Percentiles rank a stretch among this genome's conserved stretches.
Evolutionary conservation across 176 grass and related monocot genomes (phyloP).

Genomic region (Hsuehochloa calcarea): DNA sequence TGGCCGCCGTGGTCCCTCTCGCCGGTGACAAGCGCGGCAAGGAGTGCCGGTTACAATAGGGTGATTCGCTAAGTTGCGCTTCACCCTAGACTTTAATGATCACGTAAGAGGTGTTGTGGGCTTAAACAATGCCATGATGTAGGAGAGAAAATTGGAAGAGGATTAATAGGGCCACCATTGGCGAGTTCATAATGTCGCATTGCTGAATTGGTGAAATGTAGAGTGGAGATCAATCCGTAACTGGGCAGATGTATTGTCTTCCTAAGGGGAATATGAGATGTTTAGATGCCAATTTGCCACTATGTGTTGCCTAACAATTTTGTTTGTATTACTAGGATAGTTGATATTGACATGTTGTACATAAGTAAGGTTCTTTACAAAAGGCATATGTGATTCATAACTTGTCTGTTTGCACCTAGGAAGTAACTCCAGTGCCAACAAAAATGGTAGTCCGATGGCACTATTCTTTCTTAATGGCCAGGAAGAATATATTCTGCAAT

Average conservation of each 20-base stretch:
- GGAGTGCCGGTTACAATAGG: neutral
- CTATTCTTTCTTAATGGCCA: neutral
- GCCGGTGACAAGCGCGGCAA: no score
- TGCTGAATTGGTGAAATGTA: neutral
- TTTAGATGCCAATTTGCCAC: neutral
- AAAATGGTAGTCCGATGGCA: neutral
- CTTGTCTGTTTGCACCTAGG: neutral
- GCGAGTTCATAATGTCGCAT: neutral
- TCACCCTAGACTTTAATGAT: neutral
- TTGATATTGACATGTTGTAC: neutral
- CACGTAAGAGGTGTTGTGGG: neutral
- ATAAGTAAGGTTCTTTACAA: neutral
- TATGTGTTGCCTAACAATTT: neutral
- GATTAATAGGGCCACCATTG: neutral
- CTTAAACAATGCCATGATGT: neutral
- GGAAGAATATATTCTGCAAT: neutral
- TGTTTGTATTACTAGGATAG: neutral
- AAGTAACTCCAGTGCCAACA: neutral
- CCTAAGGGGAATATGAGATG: neutral
- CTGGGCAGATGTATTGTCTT: neutral
- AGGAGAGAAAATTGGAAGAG: neutral
- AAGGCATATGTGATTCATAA: neutral
- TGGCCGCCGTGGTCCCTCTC: no score
- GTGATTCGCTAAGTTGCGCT: neutral
- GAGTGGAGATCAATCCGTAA: neutral